Evolutionary conservation across 2,329 filamentous ascomycete species (phyloP).

Genomic region (Aspergillus aculeatinus): DNA sequence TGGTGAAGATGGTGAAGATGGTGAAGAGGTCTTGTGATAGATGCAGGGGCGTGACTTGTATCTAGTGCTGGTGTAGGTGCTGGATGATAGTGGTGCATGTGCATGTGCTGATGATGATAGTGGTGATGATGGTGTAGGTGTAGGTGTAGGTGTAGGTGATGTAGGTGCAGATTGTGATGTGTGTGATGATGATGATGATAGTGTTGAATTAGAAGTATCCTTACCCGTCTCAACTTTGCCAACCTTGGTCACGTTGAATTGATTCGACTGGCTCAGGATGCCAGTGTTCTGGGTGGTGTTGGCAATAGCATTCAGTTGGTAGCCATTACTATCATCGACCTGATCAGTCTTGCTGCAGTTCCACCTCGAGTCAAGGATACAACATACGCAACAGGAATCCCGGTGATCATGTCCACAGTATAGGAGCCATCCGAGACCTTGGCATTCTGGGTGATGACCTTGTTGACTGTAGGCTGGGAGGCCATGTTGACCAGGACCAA

Average conservation of each 20-base stretch:
- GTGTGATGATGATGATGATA: constrained; percentile 17
- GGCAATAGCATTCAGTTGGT: constrained; percentile 46
- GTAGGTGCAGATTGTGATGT: constrained; percentile 17
- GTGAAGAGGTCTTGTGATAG: constrained; percentile 18
- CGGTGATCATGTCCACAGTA: constrained; percentile 34
- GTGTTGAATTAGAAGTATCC: constrained; percentile 20
- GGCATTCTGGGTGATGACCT: constrained; percentile 36
- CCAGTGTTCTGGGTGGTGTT: constrained; percentile 34
- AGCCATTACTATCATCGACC: constrained; percentile 30
- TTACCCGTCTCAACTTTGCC: constrained; percentile 23
- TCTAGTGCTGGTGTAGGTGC: constrained; percentile 8
- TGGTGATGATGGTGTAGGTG: constrained; percentile 6
- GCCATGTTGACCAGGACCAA: constrained; percentile 46
- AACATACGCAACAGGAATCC: constrained; percentile 26
- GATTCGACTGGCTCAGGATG: constrained; percentile 44
- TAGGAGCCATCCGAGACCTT: constrained; percentile 38
- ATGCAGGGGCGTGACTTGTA: constrained; percentile 16
- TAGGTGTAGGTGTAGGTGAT: neutral
- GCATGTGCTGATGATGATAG: constrained; percentile 6
- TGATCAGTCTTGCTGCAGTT: constrained; percentile 5
- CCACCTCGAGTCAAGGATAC: neutral
- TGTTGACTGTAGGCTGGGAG: constrained; percentile 34
- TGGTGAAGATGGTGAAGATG: constrained; percentile 15
- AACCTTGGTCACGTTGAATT: constrained; percentile 25
- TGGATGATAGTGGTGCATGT: constrained; percentile 8